These are phyloP conservation scores for Hirschioporus abietinus DNA, from an alignment of 768 basidiomycete genomes.

Conservation along the genomic window DNA sequence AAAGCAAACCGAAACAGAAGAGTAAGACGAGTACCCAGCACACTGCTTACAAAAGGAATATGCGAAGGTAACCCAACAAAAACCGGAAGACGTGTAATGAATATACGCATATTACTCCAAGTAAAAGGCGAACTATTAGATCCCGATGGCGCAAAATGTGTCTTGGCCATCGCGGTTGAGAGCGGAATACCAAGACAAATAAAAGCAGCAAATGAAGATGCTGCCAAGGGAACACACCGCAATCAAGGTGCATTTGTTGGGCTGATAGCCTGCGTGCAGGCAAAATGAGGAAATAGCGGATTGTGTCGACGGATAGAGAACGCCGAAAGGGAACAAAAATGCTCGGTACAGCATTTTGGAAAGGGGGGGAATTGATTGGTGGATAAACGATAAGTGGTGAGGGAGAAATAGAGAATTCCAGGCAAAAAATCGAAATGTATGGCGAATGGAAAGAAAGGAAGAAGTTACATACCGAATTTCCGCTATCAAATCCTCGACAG, in stretches of 20 bases:
- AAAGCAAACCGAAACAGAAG: not conserved
- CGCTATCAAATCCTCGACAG: conserved; percentile 72
- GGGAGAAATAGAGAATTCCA: not conserved
- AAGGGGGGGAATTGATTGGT: not conserved
- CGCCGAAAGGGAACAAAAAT: not conserved
- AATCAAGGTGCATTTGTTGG: not conserved
- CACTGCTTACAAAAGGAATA: conserved; percentile 5
- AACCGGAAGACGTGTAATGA: not conserved
- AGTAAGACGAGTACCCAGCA: conserved; percentile 1
- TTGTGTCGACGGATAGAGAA: not conserved
- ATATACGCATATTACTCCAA: conserved; percentile 75
- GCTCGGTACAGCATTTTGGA: no score
- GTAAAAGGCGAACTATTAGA: conserved; percentile 51
- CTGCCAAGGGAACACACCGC: not conserved
- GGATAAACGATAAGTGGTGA: not conserved
- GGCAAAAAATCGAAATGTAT: conserved; percentile 7
- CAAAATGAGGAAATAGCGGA: not conserved
- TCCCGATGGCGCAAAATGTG: conserved; percentile 66
- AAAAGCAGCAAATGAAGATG: not conserved
- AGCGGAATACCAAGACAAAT: not conserved
- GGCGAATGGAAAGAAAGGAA: conserved; percentile 6
- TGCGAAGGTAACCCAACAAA: conserved; percentile 3
- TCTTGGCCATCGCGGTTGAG: conserved; percentile 40
- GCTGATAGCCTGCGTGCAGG: not conserved
- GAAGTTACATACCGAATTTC: conserved; percentile 60